phyloP scores from a whole-genome alignment of 2,329 filamentous ascomycete genomes.

The Epichloe elymi region DNA sequence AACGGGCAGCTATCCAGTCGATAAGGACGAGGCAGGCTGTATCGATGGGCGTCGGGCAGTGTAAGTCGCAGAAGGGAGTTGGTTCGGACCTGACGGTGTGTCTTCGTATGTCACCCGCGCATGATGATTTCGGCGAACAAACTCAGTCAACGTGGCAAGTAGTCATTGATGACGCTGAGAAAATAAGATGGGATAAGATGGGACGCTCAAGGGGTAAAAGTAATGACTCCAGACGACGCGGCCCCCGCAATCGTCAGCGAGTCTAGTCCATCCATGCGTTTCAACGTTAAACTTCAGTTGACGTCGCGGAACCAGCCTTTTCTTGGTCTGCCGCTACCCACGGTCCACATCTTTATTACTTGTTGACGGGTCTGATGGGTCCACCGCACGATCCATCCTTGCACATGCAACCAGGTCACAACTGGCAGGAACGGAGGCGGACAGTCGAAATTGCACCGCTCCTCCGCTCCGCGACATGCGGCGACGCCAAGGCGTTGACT shows the following conservation, averaged over 20 bases:
- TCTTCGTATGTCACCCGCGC: not conserved
- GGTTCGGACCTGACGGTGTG: not conserved
- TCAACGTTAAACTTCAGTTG: not conserved
- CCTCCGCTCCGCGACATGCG: slow-evolving; percentile 12
- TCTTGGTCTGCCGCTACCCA: not conserved
- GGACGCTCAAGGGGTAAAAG: slow-evolving; percentile 1
- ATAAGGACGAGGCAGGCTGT: not conserved
- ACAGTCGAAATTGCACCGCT: slow-evolving; percentile 15
- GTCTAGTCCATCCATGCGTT: slow-evolving; percentile 1
- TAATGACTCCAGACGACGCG: not conserved
- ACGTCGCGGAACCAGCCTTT: not conserved
- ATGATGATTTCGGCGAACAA: not conserved
- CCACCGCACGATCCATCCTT: not conserved
- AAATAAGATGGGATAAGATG: not conserved
- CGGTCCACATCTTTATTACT: not conserved
- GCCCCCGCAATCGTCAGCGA: slow-evolving; percentile 1
- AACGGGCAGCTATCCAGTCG: not conserved
- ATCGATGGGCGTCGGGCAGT: not conserved
- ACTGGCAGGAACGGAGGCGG: slow-evolving; percentile 13
- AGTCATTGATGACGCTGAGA: not conserved
- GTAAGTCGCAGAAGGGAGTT: not conserved
- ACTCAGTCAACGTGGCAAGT: not conserved
- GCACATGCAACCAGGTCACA: slow-evolving; percentile 1
- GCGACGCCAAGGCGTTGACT: not conserved
- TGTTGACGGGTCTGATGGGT: not conserved